phyloP scores from a whole-genome alignment of 169 alveolate species.

The Eimeria zaria region DNA sequence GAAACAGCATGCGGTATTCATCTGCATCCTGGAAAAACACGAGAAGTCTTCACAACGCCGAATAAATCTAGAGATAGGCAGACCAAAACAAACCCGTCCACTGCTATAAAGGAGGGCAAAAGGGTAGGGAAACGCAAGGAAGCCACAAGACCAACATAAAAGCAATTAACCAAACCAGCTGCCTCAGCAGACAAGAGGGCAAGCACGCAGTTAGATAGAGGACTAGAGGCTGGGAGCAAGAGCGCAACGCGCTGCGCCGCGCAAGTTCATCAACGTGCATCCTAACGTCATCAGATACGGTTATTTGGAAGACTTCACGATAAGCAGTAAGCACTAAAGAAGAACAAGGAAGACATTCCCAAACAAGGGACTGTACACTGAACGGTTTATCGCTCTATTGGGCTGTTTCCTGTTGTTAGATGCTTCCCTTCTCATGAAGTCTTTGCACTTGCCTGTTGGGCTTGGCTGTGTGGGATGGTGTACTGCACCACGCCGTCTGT shows the following conservation, averaged over 20 bases:
- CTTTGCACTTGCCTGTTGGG: conserved; percentile 47
- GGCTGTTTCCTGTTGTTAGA: neutral
- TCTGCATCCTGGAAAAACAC: conserved; percentile 67
- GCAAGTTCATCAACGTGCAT: neutral
- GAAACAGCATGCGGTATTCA: conserved; percentile 49
- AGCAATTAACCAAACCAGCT: neutral
- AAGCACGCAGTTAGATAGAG: neutral
- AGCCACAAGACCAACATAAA: neutral
- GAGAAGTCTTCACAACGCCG: neutral
- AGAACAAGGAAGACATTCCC: neutral
- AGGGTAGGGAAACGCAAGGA: neutral
- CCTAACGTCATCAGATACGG: neutral
- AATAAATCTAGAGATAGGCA: neutral
- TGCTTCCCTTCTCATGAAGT: neutral
- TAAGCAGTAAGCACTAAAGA: no score
- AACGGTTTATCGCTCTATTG: neutral
- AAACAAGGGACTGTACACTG: neutral
- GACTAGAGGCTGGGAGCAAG: no score
- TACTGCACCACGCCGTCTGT: conserved; percentile 73
- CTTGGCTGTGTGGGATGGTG: conserved; percentile 72
- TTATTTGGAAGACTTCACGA: neutral
- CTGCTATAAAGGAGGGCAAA: neutral
- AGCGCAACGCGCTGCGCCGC: neutral
- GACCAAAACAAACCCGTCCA: neutral
- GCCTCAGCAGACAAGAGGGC: neutral